Percentiles rank a stretch among this genome's conserved stretches.
phyloP scores from a whole-genome alignment of 2,329 filamentous ascomycete genomes.

The Metarhizium anisopliae region DNA sequence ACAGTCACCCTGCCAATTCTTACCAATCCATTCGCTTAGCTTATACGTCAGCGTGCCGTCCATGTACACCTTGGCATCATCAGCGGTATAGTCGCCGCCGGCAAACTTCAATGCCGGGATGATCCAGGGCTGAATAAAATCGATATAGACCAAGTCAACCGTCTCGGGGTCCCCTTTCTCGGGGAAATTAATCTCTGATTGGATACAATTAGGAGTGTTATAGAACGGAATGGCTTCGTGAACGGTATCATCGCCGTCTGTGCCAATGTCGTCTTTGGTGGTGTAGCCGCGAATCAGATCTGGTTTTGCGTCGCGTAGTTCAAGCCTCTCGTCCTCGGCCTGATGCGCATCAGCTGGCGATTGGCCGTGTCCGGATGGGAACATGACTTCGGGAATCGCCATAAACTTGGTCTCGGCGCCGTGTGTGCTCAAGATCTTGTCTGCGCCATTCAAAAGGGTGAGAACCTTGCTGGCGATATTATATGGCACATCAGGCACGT shows the following conservation, averaged over 20 bases:
- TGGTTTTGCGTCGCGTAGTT: conserved; percentile 18
- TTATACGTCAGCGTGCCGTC: conserved; percentile 47
- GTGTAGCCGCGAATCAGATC: conserved; percentile 65
- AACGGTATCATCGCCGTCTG: conserved; percentile 83
- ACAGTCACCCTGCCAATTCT: conserved; percentile 47
- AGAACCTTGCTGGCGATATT: conserved; percentile 61
- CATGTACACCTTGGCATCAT: conserved; percentile 42
- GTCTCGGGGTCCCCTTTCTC: conserved; percentile 49
- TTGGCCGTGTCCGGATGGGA: conserved; percentile 6
- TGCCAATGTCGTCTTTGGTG: conserved; percentile 74
- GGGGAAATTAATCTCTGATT: conserved; percentile 57
- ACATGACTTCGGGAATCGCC: conserved; percentile 38
- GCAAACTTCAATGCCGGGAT: conserved; percentile 60
- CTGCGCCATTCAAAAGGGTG: conserved; percentile 46
- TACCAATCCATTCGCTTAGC: conserved; percentile 47
- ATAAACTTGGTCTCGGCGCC: conserved; percentile 35
- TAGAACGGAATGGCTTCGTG: conserved; percentile 70
- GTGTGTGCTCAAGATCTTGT: conserved; percentile 34
- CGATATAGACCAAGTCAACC: conserved; percentile 84
- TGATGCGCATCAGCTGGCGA: conserved; percentile 4
- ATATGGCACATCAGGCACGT: conserved; percentile 75
- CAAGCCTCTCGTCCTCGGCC: conserved; percentile 15
- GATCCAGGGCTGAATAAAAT: conserved; percentile 81
- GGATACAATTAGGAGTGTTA: conserved; percentile 73
- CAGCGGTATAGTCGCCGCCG: conserved; percentile 39